phyloP scores from a whole-genome alignment of 2,329 filamentous ascomycete genomes.

The Fusarium bactridioides region DNA sequence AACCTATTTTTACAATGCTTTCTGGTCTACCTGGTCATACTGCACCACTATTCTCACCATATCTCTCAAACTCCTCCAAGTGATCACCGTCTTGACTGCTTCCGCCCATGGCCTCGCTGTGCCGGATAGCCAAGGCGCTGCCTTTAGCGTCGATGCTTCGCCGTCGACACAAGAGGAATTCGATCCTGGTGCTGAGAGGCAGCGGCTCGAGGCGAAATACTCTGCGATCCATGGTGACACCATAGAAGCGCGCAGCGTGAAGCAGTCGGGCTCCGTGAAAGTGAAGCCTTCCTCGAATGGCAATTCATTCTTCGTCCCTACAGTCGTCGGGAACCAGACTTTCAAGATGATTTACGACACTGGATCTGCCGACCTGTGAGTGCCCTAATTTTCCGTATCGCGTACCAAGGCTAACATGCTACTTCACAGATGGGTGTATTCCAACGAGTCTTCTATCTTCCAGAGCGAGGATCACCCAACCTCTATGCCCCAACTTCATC shows the following conservation, averaged over 20 bases:
- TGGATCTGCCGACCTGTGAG: not conserved
- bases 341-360: not conserved
- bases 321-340: not conserved
- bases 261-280: not conserved
- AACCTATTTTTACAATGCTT: not conserved
- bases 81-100: not conserved
- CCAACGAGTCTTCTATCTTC: not conserved
- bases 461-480: not conserved
- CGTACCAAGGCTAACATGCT: accelerated
- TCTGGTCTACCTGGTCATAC: accelerated
- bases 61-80: not conserved
- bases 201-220: not conserved
- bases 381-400: accelerated
- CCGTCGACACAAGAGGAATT: not conserved
- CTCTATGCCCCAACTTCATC: not conserved
- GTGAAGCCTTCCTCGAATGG: not conserved
- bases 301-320: not conserved
- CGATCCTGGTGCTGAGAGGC: not conserved
- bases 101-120: not conserved
- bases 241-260: not conserved
- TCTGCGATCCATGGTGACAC: accelerated
- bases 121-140: not conserved
- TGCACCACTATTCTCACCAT: not conserved
- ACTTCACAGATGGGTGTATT: not conserved
- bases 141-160: not conserved